A percentile compares a stretch with the other conserved stretches of the same genome.
phyloP scores from a whole-genome alignment of 345 rosid species.

The Melastoma malabathricum region DNA sequence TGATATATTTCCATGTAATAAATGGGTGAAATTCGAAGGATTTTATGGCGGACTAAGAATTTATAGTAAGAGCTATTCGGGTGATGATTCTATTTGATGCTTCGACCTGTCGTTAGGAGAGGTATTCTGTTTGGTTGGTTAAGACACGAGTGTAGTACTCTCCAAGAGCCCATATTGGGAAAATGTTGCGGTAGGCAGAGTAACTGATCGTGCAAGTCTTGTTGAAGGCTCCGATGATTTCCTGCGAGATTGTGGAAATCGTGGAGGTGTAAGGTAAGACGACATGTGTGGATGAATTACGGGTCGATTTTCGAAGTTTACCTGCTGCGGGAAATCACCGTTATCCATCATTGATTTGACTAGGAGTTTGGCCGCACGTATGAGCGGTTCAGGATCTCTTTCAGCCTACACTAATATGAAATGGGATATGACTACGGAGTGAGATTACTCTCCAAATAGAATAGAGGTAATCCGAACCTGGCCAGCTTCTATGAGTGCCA shows the following conservation, averaged over 20 bases:
- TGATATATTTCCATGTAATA: too few relatives aligned
- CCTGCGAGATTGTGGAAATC: constrained; percentile 14
- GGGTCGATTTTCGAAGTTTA: constrained; percentile 3
- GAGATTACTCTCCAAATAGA: too few relatives aligned
- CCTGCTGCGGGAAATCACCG: constrained; percentile 71
- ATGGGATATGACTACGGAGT: not conserved
- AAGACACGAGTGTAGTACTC: constrained; percentile 18
- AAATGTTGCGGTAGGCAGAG: constrained; percentile 42
- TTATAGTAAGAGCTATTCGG: too few relatives aligned
- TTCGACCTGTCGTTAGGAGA: too few relatives aligned
- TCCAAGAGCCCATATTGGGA: constrained; percentile 61
- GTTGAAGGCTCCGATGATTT: constrained; percentile 54
- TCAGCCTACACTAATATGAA: constrained; percentile 13
- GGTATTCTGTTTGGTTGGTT: too few relatives aligned
- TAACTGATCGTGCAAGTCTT: constrained; percentile 55
- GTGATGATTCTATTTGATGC: too few relatives aligned
- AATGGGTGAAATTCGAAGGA: too few relatives aligned
- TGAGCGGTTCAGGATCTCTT: constrained; percentile 46
- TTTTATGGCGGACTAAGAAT: too few relatives aligned
- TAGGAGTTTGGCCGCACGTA: constrained; percentile 34
- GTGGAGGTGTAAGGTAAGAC: too few relatives aligned
- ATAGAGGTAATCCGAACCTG: constrained; percentile 46
- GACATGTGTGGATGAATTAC: too few relatives aligned
- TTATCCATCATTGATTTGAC: constrained; percentile 43
- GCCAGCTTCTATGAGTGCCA: constrained; percentile 52